A percentile compares a stretch with the other conserved stretches of the same genome.
phyloP scores from a whole-genome alignment of 257 asterid genomes.

The Misopates orontium region DNA sequence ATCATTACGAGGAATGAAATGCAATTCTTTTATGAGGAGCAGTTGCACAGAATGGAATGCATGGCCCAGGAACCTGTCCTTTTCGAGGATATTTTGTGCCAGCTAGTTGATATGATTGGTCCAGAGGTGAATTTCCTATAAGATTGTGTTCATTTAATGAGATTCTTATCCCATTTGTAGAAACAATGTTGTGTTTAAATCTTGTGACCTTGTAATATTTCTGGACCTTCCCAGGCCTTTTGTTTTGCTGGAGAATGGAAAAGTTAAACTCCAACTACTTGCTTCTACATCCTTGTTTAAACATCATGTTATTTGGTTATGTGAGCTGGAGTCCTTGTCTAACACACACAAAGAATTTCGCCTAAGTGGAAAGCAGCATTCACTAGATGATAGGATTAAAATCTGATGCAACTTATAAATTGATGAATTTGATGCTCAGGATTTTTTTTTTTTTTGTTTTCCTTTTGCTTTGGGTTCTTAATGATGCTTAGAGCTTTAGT shows the following conservation, averaged over 20 bases:
- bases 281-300: slow-evolving; percentile 1
- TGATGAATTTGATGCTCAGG: slow-evolving; percentile 9
- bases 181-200: neutral
- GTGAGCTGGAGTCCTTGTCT: slow-evolving; percentile 17
- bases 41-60: slow-evolving; percentile 99
- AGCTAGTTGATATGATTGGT: slow-evolving; percentile 91
- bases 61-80: slow-evolving; percentile 99
- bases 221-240: slow-evolving; percentile 3
- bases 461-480: no score
- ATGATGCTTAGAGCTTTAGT: neutral
- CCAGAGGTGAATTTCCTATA: slow-evolving; percentile 68
- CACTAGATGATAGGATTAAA: slow-evolving; percentile 8
- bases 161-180: no score
- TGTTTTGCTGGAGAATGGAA: slow-evolving; percentile 3
- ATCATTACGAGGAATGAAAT: slow-evolving; percentile 87
- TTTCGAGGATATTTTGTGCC: slow-evolving; percentile 98
- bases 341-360: neutral
- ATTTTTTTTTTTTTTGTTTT: no score
- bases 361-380: slow-evolving; percentile 9
- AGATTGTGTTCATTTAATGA: neutral
- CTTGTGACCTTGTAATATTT: slow-evolving; percentile 20
- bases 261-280: neutral
- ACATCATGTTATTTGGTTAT: slow-evolving; percentile 8
- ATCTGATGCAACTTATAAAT: slow-evolving; percentile 21
- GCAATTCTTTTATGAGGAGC: slow-evolving; percentile 99